These are phyloP conservation scores for Globisporangium paroecandrum DNA, from an alignment of 352 stramenopile species.

Conservation along the genomic window DNA sequence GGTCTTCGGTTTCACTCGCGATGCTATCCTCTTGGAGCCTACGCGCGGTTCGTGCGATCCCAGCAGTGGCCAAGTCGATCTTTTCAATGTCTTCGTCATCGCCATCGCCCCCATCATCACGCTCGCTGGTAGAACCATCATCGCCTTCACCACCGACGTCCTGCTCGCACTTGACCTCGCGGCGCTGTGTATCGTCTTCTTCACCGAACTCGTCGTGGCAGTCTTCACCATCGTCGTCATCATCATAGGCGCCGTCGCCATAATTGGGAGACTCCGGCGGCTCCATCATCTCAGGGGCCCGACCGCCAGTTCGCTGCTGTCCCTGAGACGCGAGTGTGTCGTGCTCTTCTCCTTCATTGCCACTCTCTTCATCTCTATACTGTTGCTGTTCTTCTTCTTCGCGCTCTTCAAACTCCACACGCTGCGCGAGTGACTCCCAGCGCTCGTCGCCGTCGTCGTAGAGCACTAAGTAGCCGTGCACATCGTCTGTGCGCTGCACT, in stretches of 20 bases:
- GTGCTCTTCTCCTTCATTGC: background rate
- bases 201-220: conserved; percentile 8
- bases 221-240: conserved; percentile 14
- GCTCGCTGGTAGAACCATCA: background rate
- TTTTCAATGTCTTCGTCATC: conserved; percentile 4
- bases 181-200: conserved; percentile 1
- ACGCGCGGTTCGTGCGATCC: background rate
- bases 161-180: background rate
- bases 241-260: conserved; percentile 21
- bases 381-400: background rate
- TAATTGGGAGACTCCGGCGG: conserved; percentile 34
- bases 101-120: conserved; percentile 4
- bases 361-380: background rate
- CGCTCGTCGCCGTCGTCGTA: conserved; percentile 83
- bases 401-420: conserved; percentile 35
- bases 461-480: conserved; percentile 57
- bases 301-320: background rate
- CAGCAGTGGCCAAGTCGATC: background rate
- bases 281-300: conserved; percentile 32
- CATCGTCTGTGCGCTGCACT: conserved; percentile 36
- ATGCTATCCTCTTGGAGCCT: background rate
- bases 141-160: background rate
- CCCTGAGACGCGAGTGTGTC: background rate
- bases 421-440: conserved; percentile 45
- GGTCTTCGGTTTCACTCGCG: conserved; percentile 2